Evolutionary conservation across 2,329 filamentous ascomycete species (phyloP).

Genomic region (Achaetomium macrosporum): DNA sequence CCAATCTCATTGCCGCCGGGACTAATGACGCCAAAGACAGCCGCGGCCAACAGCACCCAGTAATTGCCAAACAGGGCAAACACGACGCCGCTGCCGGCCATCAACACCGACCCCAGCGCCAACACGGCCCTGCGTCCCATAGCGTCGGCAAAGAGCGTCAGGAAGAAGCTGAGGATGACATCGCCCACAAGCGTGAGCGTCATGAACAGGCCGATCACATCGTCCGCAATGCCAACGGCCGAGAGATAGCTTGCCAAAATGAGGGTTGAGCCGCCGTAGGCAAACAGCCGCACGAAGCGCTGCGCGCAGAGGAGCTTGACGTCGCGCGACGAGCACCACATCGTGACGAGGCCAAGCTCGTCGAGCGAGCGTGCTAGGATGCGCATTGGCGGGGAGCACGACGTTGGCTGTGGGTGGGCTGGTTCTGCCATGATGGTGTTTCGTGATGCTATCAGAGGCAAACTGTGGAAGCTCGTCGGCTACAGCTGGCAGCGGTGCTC

Average conservation of each 20-base stretch:
- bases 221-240: slow-evolving; percentile 48
- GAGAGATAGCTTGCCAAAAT: slow-evolving; percentile 57
- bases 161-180: slow-evolving; percentile 50
- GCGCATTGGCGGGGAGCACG: not conserved
- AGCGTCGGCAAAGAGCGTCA: slow-evolving; percentile 54
- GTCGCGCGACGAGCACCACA: not conserved
- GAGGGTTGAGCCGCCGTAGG: slow-evolving; percentile 56
- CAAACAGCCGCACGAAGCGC: slow-evolving; percentile 46
- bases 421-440: no score
- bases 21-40: slow-evolving; percentile 56
- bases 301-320: slow-evolving; percentile 3
- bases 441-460: no score
- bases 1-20: slow-evolving; percentile 62
- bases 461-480: no score
- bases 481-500: no score
- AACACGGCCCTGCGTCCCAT: slow-evolving; percentile 49
- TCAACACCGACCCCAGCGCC: slow-evolving; percentile 46
- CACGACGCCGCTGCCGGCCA: slow-evolving; percentile 48
- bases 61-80: slow-evolving; percentile 50
- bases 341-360: not conserved
- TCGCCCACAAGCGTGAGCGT: slow-evolving; percentile 58
- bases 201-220: slow-evolving; percentile 58
- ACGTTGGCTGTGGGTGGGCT: no score
- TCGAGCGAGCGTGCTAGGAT: not conserved
- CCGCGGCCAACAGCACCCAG: slow-evolving; percentile 53